A percentile compares a stretch with the other conserved stretches of the same genome.
These are phyloP conservation scores for Malassezia furfur DNA, from an alignment of 1,284 basidiomycete genomes.

Conservation along the genomic window DNA sequence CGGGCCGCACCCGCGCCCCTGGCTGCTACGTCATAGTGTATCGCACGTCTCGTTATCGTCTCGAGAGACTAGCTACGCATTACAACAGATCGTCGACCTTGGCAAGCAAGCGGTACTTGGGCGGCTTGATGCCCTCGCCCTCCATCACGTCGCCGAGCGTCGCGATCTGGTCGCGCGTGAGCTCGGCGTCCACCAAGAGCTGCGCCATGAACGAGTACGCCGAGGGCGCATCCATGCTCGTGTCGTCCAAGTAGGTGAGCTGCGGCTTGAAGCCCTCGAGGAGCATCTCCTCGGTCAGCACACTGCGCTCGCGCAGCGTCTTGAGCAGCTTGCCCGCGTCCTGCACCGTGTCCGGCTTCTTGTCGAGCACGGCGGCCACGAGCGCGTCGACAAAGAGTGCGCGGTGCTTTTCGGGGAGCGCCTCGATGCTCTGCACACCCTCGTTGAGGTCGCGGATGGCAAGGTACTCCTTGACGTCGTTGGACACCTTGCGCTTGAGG, in stretches of 20 bases:
- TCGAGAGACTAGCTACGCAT: not conserved
- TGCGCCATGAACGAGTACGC: conserved; percentile 66
- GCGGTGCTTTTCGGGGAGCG: conserved; percentile 60
- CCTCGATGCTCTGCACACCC: conserved; percentile 67
- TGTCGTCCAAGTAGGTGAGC: conserved; percentile 71
- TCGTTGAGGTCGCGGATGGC: conserved; percentile 64
- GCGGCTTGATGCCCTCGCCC: conserved; percentile 42
- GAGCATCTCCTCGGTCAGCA: conserved; percentile 53
- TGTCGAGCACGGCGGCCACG: conserved; percentile 62
- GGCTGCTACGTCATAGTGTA: not conserved
- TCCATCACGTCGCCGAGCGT: conserved; percentile 37
- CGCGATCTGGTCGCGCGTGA: conserved; percentile 38
- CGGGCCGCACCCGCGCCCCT: not conserved
- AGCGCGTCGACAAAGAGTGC: conserved; percentile 64
- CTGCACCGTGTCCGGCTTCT: conserved; percentile 72
- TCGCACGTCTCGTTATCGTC: not conserved
- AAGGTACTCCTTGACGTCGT: conserved; percentile 52
- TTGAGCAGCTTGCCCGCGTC: conserved; percentile 46
- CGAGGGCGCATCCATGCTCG: conserved; percentile 77
- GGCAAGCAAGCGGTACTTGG: conserved; percentile 43
- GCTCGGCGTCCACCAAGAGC: conserved; percentile 26
- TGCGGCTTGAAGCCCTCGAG: conserved; percentile 59
- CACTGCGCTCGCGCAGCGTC: conserved; percentile 24
- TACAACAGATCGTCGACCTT: conserved; percentile 29
- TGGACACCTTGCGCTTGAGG: conserved; percentile 64